A percentile compares a stretch with the other conserved stretches of the same genome.
Conservation (phyloP, 2,329 filamentous ascomycete genomes). For the Aureobasidium sp. region DNA sequence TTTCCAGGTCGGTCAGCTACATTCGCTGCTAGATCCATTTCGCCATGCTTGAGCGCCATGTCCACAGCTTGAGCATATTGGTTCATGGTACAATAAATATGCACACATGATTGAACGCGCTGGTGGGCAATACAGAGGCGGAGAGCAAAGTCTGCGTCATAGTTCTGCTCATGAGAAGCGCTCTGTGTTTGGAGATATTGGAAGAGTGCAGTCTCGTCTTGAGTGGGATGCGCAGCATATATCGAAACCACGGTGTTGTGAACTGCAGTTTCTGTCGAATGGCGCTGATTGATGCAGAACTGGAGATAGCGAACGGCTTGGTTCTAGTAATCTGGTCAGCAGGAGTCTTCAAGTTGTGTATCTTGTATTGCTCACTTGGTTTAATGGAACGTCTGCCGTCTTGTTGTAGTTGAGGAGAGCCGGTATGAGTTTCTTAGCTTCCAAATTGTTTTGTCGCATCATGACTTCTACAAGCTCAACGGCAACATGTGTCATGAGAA, state of each 20-base stretch:
- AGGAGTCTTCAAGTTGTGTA: neutral
- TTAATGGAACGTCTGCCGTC: constrained; percentile 56
- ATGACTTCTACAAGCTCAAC: constrained; percentile 87
- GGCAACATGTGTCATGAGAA: constrained; percentile 85
- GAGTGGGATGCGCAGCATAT: constrained; percentile 76
- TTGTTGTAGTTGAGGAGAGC: constrained; percentile 91
- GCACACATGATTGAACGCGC: constrained; percentile 86
- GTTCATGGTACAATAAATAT: constrained; percentile 95
- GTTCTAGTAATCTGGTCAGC: constrained; percentile 43
- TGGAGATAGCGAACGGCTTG: constrained; percentile 91
- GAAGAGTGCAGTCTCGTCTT: constrained; percentile 76
- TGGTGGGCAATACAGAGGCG: constrained; percentile 91
- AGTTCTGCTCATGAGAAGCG: constrained; percentile 62
- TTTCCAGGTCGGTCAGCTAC: constrained; percentile 75
- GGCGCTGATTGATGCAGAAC: constrained; percentile 81
- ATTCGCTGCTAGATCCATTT: constrained; percentile 80
- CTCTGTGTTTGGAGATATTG: constrained; percentile 87
- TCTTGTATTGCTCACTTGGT: constrained; percentile 15
- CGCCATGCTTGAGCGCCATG: constrained; percentile 78
- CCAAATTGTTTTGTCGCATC: constrained; percentile 80
- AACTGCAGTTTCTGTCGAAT: constrained; percentile 73
- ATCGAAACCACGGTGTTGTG: constrained; percentile 97
- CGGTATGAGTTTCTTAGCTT: constrained; percentile 82
- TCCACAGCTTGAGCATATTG: constrained; percentile 92
- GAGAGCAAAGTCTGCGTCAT: constrained; percentile 92